A percentile compares a stretch with the other conserved stretches of the same genome.
These are phyloP conservation scores for Linaria vulgaris DNA, from an alignment of 257 asterid genomes.

Conservation along the genomic window DNA sequence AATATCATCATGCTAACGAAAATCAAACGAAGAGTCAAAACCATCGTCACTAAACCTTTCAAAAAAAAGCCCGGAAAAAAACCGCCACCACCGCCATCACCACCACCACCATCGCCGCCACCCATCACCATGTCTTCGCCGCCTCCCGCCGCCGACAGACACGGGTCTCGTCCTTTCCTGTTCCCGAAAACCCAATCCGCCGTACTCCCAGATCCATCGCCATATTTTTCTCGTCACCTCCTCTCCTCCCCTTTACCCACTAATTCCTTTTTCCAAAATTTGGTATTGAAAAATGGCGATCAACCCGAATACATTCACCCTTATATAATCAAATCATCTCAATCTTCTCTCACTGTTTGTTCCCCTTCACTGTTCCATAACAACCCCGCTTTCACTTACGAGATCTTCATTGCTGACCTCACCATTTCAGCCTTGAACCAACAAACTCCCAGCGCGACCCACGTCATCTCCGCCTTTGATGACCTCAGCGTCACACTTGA, in stretches of 20 bases:
- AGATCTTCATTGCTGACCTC: conserved; percentile 60
- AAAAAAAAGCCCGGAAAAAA: conserved; percentile 27
- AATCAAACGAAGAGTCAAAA: conserved; percentile 39
- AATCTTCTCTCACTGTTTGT: conserved; percentile 59
- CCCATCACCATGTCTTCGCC: conserved; percentile 32
- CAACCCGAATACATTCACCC: conserved; percentile 91
- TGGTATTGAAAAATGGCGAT: conserved; percentile 77
- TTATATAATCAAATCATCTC: conserved; percentile 57
- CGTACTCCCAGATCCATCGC: conserved; percentile 91
- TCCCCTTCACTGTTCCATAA: conserved; percentile 58
- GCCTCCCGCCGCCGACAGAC: conserved; percentile 20
- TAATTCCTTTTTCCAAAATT: conserved; percentile 82
- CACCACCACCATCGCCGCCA: conserved; percentile 26
- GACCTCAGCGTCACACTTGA: conserved; percentile 80
- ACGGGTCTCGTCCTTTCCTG: conserved; percentile 49
- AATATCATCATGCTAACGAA: conserved; percentile 39
- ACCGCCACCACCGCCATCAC: conserved; percentile 28
- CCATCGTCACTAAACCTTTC: conserved; percentile 46
- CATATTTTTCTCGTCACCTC: conserved; percentile 56
- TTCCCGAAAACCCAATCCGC: conserved; percentile 69
- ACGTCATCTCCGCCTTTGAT: conserved; percentile 59
- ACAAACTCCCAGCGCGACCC: conserved; percentile 44
- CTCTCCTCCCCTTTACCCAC: conserved; percentile 86
- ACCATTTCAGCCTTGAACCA: conserved; percentile 49
- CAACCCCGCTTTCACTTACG: conserved; percentile 65